Base-by-base conservation (phyloP, 768 basidiomycete species). In the Myochromella boudieri region DNA sequence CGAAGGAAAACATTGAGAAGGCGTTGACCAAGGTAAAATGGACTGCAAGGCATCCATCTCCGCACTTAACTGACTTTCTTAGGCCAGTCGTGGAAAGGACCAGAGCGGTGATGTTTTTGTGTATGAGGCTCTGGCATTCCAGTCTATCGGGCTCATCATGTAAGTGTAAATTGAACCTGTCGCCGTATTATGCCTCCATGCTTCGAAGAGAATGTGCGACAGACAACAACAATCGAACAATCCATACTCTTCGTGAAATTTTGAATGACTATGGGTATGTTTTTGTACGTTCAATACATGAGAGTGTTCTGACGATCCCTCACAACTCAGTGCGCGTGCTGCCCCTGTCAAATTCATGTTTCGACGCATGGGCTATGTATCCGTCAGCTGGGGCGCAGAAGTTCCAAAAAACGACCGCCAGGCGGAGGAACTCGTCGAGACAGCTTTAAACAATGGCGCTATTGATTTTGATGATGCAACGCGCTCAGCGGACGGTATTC, bases 301-400 rank as follows among this genome's bases (percentile, higher is more conserved):
- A 24, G 18, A 26, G 21, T 49, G 11, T 20, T 22, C 17, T 44
- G 18, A 44, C 14, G 17, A 3, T 36, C 43, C 48, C 34, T 36
- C 48, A 10, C 27, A n/a, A 29, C 27, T 10, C 54, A 86, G 85
- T 33, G 82, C 80, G 27, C 82, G 78, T 28, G 66, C 81, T 29
- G 70, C 85, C 2, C 77, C 84, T 0, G 84, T 86, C 20, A 77
- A 75, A 51, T 87, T 78, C 59, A 77, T 85, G 72, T 87, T 87
- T 55, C 66, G 70, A 47, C 71, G 77, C 22, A 68, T 71, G 58
- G 85, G 83, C 14, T 69, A 69, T 44, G 71, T 86, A 26, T 71
- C 67, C 44, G 68, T 82, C 14, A 56, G 68, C 12, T 48, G 77
- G 8, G 65, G 67, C 15, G 45, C 60, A 17, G 60, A 64, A 49